Conservation (phyloP, 2,329 filamentous ascomycete genomes). For the Hypoxylon sp. region DNA sequence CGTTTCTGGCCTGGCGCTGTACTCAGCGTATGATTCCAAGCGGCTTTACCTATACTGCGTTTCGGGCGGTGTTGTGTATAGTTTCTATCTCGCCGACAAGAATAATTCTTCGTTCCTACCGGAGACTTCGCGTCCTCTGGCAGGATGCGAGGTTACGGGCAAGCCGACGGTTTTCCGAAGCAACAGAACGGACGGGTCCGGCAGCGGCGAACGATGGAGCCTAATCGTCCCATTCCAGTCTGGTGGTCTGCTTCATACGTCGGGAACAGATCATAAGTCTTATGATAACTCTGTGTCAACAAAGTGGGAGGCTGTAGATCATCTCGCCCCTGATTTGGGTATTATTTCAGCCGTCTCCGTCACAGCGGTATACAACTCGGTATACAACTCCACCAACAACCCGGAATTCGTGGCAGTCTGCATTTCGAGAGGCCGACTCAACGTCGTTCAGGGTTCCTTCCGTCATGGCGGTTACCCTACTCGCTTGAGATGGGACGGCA, state of each 20-base stretch:
- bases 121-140: conserved; percentile 30
- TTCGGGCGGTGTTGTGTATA: conserved; percentile 33
- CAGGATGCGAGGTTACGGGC: conserved; percentile 24
- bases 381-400: not conserved
- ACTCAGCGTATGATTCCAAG: not conserved
- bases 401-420: conserved; percentile 35
- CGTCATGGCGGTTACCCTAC: not conserved
- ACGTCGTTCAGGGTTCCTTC: conserved; percentile 32
- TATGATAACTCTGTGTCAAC: not conserved
- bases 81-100: conserved; percentile 29
- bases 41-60: conserved; percentile 43
- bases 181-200: not conserved
- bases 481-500: conserved; percentile 23
- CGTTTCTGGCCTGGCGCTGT: conserved; percentile 41
- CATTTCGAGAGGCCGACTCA: conserved; percentile 36
- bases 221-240: conserved; percentile 42
- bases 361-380: not conserved
- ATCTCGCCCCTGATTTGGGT: conserved; percentile 37
- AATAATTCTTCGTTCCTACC: conserved; percentile 26
- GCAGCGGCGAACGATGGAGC: conserved; percentile 17
- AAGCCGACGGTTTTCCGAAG: conserved; percentile 34
- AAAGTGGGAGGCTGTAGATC: conserved; percentile 25
- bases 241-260: conserved; percentile 42
- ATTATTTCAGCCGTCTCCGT: conserved; percentile 40
- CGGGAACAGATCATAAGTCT: not conserved